Conservation (phyloP, 306 rosid genomes). For the Ormosia semicastrata region DNA sequence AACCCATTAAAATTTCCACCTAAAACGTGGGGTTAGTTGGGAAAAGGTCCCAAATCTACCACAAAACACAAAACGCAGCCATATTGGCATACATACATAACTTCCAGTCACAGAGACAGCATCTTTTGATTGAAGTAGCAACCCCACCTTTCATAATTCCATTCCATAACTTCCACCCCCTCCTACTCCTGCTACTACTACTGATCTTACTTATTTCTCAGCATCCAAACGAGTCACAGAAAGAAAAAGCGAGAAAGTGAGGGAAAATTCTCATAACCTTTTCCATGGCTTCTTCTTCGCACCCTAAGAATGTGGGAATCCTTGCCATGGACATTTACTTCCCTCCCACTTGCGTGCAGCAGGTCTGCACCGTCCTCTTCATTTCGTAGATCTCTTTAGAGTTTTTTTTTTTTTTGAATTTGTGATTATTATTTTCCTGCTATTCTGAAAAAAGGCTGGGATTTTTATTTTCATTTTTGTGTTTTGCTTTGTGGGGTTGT, state of each 20-base stretch:
- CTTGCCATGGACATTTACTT: constrained; percentile 83
- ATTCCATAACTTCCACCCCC: not conserved
- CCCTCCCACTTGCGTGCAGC: constrained; percentile 54
- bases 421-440: not conserved
- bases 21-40: constrained; percentile 7
- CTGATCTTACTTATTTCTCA: not conserved
- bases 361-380: not conserved
- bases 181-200: not conserved
- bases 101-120: too few species aligned
- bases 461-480: not conserved
- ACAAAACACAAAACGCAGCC: not conserved
- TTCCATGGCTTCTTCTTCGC: constrained; percentile 26
- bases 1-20: not conserved
- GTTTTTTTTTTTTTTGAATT: not conserved
- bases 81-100: too few species aligned
- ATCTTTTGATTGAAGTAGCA: too few species aligned
- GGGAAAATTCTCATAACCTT: not conserved
- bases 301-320: constrained; percentile 64
- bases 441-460: not conserved
- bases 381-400: not conserved
- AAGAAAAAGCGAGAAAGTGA: not conserved
- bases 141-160: not conserved
- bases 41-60: not conserved
- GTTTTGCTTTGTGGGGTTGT: not conserved
- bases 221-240: not conserved